These are phyloP conservation scores for Ascochyta koolunga DNA, from an alignment of 2,329 filamentous ascomycete genomes.

Conservation along the genomic window DNA sequence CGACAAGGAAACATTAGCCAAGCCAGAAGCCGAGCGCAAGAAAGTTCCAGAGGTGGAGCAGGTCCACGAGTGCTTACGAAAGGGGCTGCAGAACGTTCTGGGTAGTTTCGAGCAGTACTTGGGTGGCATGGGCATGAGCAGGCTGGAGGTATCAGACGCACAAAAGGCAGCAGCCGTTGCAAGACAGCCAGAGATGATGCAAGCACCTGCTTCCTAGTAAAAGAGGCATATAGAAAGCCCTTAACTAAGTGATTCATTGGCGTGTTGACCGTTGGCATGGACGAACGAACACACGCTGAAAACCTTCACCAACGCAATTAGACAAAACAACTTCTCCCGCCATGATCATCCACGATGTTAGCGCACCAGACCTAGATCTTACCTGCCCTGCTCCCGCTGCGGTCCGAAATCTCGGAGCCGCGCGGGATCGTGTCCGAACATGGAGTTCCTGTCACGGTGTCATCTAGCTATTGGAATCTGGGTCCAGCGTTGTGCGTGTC, in stretches of 20 bases:
- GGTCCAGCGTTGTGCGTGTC: not conserved
- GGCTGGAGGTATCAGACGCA: constrained; percentile 72
- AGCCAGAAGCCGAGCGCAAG: constrained; percentile 53
- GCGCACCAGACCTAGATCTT: not conserved
- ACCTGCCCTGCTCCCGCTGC: constrained; percentile 1
- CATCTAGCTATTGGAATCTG: not conserved
- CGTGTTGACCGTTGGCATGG: not conserved
- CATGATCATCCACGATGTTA: no score
- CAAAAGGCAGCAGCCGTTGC: constrained; percentile 31
- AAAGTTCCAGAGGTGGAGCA: constrained; percentile 70
- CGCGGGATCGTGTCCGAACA: not conserved
- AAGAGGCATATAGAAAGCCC: not conserved
- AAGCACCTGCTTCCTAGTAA: constrained; percentile 4
- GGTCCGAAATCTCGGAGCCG: not conserved
- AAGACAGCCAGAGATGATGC: constrained; percentile 34
- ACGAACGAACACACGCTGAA: not conserved
- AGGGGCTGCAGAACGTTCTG: constrained; percentile 69
- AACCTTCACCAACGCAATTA: not conserved
- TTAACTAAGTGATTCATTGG: not conserved
- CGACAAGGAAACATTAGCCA: constrained; percentile 64
- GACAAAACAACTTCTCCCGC: not conserved
- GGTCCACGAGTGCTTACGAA: constrained; percentile 68
- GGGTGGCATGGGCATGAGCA: constrained; percentile 70
- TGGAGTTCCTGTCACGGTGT: not conserved
- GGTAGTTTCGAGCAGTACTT: constrained; percentile 76